Evolutionary conservation across 371 early-diverging fungal genomes (phyloP).

Genomic region (Mucor lusitanicus): DNA sequence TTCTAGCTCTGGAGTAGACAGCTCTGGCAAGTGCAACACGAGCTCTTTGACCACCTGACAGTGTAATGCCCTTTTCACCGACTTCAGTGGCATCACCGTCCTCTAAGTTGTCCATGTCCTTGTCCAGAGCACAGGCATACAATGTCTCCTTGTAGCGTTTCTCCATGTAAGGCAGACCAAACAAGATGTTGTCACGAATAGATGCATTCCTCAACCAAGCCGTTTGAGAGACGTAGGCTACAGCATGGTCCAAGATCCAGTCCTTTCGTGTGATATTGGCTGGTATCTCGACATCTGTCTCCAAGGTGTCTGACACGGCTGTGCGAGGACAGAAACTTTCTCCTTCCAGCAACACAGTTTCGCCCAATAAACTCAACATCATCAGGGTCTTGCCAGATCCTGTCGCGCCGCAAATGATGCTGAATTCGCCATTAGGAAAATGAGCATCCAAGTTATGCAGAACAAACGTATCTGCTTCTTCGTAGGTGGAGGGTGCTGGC

Average conservation of each 20-base stretch:
- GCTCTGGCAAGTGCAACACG: conserved; percentile 85
- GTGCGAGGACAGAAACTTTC: conserved; percentile 47
- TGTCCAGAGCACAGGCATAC: conserved; percentile 57
- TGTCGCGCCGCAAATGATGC: conserved; percentile 76
- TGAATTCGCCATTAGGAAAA: conserved; percentile 65
- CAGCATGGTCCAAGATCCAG: conserved; percentile 22
- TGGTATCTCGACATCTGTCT: conserved; percentile 34
- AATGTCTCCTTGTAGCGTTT: conserved; percentile 60
- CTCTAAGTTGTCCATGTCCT: conserved; percentile 58
- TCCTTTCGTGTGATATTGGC: conserved; percentile 6
- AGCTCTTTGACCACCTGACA: conserved; percentile 82
- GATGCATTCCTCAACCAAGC: conserved; percentile 90
- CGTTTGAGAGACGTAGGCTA: conserved; percentile 37
- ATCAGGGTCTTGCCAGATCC: conserved; percentile 84
- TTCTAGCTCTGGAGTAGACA: conserved; percentile 75
- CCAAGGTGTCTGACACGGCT: conserved; percentile 33
- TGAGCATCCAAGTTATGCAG: conserved; percentile 39
- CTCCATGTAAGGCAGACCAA: conserved; percentile 47
- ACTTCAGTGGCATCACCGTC: conserved; percentile 92
- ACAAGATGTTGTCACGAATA: conserved; percentile 66
- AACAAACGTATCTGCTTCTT: conserved; percentile 39
- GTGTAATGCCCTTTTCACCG: conserved; percentile 86
- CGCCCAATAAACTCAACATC: conserved; percentile 65
- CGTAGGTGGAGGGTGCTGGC: background rate
- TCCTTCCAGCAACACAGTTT: conserved; percentile 51